Evolutionary conservation across 73 alveolate genomes (phyloP).

Genomic region (Paramecium biaurelia): DNA sequence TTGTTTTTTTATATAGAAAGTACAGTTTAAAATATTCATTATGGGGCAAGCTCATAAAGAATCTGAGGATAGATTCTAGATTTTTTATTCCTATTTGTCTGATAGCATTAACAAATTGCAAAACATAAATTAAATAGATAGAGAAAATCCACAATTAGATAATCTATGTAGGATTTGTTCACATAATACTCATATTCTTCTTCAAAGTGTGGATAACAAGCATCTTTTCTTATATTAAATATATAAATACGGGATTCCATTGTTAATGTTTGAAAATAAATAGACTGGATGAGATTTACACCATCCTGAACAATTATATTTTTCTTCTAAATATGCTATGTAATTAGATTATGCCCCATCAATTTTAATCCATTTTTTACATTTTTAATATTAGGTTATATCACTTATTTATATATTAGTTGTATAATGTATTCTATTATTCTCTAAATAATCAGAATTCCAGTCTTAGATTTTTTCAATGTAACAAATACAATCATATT

Average conservation of each 20-base stretch:
- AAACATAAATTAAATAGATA: not conserved
- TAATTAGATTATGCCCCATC: not conserved
- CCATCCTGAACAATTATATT: constrained; percentile 41
- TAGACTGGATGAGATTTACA: constrained; percentile 18
- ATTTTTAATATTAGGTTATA: not conserved
- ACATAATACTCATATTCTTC: not conserved
- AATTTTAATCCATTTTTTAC: not conserved
- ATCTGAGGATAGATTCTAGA: constrained; percentile 5
- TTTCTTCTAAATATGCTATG: not conserved
- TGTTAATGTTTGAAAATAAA: not conserved
- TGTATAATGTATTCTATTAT: not conserved
- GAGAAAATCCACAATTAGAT: not conserved
- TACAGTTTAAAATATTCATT: not conserved
- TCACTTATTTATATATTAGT: not conserved
- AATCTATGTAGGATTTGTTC: not conserved
- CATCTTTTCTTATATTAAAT: not conserved
- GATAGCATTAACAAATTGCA: constrained; percentile 11
- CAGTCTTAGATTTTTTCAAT: not conserved
- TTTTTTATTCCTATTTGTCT: not conserved
- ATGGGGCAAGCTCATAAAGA: constrained; percentile 7
- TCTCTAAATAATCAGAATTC: not conserved
- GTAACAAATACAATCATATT: not conserved
- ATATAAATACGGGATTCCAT: constrained; percentile 4
- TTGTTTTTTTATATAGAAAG: not conserved
- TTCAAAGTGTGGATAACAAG: not conserved